phyloP scores from a whole-genome alignment of 768 basidiomycete species.

The Cytidiella melzeri region DNA sequence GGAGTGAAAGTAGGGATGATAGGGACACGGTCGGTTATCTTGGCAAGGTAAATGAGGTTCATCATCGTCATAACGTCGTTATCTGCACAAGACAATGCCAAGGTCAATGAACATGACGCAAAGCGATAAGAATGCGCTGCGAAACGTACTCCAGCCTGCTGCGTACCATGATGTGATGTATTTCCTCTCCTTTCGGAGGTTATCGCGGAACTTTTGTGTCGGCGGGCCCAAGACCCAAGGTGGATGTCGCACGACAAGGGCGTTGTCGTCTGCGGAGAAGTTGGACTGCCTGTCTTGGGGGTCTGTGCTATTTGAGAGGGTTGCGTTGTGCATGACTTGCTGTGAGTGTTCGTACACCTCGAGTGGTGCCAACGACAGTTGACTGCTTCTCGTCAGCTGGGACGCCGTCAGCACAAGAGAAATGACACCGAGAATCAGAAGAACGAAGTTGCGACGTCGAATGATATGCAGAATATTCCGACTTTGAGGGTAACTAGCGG shows the following conservation, averaged over 20 bases:
- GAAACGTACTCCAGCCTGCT: conserved; percentile 59
- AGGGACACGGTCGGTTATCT: conserved; percentile 33
- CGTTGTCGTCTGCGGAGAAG: too few relatives aligned
- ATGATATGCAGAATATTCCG: too few relatives aligned
- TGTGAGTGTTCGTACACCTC: too few relatives aligned
- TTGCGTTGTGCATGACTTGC: too few relatives aligned
- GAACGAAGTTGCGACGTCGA: too few relatives aligned
- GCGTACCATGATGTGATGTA: conserved; percentile 73
- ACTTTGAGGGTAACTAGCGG: too few relatives aligned
- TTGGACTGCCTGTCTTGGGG: too few relatives aligned
- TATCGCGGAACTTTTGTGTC: conserved; percentile 57
- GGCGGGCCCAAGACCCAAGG: conserved; percentile 40
- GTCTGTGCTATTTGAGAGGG: too few relatives aligned
- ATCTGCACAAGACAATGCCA: conserved; percentile 32
- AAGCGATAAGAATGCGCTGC: not conserved
- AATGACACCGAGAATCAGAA: too few relatives aligned
- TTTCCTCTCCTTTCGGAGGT: conserved; percentile 50
- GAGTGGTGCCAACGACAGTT: too few relatives aligned
- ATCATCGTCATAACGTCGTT: conserved; percentile 69
- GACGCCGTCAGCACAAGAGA: too few relatives aligned
- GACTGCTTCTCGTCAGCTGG: too few relatives aligned
- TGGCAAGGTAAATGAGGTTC: conserved; percentile 37
- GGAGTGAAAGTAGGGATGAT: conserved; percentile 36
- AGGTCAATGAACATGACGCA: not conserved
- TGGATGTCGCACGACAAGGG: conserved; percentile 8